Evolutionary conservation across 176 grass and related monocot species (phyloP).

Genomic region (Triticum timopheevii): DNA sequence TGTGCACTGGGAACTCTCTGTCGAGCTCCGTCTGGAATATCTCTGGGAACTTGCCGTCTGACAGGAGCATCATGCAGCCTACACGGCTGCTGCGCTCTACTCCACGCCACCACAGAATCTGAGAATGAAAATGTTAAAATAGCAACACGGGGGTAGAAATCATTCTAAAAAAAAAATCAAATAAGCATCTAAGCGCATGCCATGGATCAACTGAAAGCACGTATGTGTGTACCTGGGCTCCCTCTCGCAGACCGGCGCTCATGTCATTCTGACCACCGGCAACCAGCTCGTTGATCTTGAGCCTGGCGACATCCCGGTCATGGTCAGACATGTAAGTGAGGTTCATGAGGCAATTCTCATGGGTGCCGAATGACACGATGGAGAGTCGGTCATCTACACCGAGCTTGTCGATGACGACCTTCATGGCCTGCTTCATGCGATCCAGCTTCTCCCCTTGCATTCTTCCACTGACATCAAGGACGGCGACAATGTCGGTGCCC

Average conservation of each 20-base stretch:
- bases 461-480: background rate
- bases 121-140: background rate
- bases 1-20: background rate
- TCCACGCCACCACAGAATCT: background rate
- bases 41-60: background rate
- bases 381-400: background rate
- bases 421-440: background rate
- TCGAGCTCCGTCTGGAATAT: background rate
- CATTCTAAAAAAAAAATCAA: background rate
- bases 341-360: background rate
- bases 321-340: background rate
- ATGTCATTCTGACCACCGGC: background rate
- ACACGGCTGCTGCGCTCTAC: background rate
- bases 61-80: background rate
- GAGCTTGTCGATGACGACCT: conserved; percentile 2
- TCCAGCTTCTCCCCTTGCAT: background rate
- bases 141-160: background rate
- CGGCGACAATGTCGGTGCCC: background rate
- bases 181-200: background rate
- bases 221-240: background rate
- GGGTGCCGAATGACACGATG: background rate
- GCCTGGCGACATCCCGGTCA: background rate
- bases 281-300: background rate
- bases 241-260: background rate
- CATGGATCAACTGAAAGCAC: background rate